Conservation (phyloP, 1,284 basidiomycete genomes). For the Veloporphyrellus conicus region DNA sequence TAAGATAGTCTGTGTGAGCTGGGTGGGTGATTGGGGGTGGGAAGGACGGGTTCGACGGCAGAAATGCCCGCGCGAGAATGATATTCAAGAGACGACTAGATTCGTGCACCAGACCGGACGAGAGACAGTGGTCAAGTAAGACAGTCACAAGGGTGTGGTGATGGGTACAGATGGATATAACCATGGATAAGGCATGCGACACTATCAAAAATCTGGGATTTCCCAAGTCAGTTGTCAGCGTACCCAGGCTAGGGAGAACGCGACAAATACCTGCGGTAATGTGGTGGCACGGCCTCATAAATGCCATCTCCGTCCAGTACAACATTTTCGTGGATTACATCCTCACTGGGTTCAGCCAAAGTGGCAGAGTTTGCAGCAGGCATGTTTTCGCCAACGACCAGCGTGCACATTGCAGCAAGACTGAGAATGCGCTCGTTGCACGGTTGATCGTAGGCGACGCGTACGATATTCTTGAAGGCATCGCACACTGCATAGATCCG, state of each 20-base stretch:
- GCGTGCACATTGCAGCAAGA: constrained; percentile 48
- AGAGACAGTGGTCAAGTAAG: constrained; percentile 47
- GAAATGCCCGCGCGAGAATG: constrained; percentile 34
- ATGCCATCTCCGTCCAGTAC: constrained; percentile 39
- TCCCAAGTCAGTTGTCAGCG: constrained; percentile 5
- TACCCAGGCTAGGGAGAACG: neutral
- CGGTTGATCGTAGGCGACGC: constrained; percentile 28
- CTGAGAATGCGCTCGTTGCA: constrained; percentile 29
- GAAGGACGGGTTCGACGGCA: constrained; percentile 15
- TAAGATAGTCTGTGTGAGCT: constrained; percentile 41
- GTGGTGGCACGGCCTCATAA: constrained; percentile 48
- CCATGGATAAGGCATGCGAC: constrained; percentile 48
- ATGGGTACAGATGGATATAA: constrained; percentile 42
- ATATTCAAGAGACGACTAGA: constrained; percentile 43
- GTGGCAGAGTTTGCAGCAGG: constrained; percentile 23
- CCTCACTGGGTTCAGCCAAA: constrained; percentile 25
- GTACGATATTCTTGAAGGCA: constrained; percentile 48
- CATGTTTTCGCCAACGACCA: constrained; percentile 45
- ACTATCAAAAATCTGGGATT: constrained; percentile 43
- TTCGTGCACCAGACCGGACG: constrained; percentile 40
- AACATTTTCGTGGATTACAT: constrained; percentile 26
- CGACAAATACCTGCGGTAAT: constrained; percentile 44
- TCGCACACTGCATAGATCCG: constrained; percentile 51
- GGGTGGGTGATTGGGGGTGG: constrained; percentile 38
- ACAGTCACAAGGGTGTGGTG: constrained; percentile 45